These are phyloP conservation scores for Jacaranda copaia DNA, from an alignment of 257 asterid species.

Conservation along the genomic window DNA sequence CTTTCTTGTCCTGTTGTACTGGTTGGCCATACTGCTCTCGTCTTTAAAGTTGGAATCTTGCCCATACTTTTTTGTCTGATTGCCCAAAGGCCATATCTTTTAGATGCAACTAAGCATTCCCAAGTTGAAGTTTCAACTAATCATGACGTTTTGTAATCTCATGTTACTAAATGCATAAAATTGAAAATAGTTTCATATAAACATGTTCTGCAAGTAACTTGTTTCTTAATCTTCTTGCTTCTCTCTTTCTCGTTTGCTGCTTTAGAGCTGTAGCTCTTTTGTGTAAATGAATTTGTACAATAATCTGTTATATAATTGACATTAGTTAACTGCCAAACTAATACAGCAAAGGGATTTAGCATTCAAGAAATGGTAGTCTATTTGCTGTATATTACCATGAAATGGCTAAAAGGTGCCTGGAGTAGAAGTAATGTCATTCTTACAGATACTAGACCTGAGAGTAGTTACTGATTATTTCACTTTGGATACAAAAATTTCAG, in stretches of 20 bases:
- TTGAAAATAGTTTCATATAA: not conserved
- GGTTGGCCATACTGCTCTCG: not conserved
- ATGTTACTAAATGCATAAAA: not conserved
- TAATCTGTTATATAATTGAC: too few species aligned
- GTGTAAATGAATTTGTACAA: too few species aligned
- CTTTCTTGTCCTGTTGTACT: not conserved
- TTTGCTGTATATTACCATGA: too few species aligned
- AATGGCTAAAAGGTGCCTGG: too few species aligned
- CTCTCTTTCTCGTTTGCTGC: not conserved
- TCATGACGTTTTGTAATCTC: not conserved
- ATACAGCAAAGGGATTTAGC: too few species aligned
- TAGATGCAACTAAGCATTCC: not conserved
- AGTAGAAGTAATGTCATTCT: not conserved
- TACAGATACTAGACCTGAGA: not conserved
- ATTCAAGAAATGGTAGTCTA: too few species aligned
- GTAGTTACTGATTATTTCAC: not conserved
- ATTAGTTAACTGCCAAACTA: too few species aligned
- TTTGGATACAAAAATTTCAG: constrained; percentile 44
- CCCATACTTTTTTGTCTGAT: not conserved
- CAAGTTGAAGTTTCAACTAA: not conserved
- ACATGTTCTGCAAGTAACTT: not conserved
- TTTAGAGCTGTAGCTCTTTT: too few species aligned
- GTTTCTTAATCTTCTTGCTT: not conserved
- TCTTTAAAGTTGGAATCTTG: not conserved
- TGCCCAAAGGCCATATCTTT: not conserved